Percentiles rank a stretch among this genome's conserved stretches.
Conservation (phyloP, 2,329 filamentous ascomycete species). For the Talaromyces sp. region DNA sequence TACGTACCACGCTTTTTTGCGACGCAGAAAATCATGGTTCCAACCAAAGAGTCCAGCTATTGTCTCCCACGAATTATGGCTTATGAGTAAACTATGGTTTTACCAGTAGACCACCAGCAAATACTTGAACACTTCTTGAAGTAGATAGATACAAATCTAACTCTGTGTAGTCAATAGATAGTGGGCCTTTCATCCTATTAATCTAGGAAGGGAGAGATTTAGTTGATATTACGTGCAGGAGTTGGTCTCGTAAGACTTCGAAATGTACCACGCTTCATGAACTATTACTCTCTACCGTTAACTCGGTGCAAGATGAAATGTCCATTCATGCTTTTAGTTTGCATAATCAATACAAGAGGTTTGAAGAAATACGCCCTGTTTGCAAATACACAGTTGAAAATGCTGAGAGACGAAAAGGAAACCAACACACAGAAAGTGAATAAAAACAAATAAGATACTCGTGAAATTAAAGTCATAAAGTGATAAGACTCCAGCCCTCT, state of each 20-base stretch:
- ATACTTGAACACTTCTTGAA: neutral
- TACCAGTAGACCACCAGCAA: neutral
- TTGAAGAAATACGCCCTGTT: neutral
- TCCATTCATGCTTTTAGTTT: neutral
- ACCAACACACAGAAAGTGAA: neutral
- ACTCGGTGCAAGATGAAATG: neutral
- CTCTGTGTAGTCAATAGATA: no score
- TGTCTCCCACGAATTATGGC: neutral
- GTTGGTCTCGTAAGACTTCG: no score
- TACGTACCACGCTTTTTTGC: neutral
- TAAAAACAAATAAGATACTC: constrained; percentile 14
- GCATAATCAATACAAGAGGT: constrained; percentile 8
- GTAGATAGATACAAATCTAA: neutral
- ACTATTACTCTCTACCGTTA: no score
- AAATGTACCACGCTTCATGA: no score
- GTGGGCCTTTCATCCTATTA: no score
- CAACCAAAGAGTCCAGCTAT: no score
- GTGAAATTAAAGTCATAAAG: constrained; percentile 14
- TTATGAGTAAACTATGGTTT: no score
- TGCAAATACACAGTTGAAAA: constrained; percentile 2
- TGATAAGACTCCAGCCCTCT: constrained; percentile 13
- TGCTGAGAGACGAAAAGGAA: neutral
- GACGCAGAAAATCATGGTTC: neutral
- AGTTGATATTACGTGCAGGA: no score
- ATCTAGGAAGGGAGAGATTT: no score